These are phyloP conservation scores for Rehmannia glutinosa DNA, from an alignment of 257 asterid species.

Conservation along the genomic window DNA sequence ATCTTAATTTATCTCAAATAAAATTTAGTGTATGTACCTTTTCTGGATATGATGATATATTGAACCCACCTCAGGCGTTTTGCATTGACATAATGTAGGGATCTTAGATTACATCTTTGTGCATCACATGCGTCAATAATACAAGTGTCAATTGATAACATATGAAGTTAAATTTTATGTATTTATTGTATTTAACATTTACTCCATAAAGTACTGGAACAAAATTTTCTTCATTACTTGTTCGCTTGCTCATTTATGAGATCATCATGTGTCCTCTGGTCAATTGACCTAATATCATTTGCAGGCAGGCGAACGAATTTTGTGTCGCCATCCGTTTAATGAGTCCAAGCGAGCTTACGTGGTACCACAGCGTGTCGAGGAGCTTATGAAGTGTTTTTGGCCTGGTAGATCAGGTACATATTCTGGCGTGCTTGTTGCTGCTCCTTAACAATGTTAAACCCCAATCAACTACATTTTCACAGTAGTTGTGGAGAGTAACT, in stretches of 20 bases:
- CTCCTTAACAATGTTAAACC: background rate
- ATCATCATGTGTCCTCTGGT: background rate
- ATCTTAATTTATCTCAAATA: background rate
- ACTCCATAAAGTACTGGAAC: background rate
- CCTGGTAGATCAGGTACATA: slow-evolving; percentile 63
- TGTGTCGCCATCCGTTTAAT: slow-evolving; percentile 86
- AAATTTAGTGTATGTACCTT: background rate
- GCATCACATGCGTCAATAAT: background rate
- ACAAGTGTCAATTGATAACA: background rate
- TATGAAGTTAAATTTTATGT: background rate
- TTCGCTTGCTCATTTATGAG: background rate
- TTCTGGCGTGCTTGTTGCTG: background rate
- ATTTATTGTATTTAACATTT: background rate
- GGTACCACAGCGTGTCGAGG: slow-evolving; percentile 87
- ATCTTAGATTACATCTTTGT: background rate
- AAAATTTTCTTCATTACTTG: background rate
- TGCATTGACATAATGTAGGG: background rate
- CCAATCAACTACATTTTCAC: background rate
- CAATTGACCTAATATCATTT: background rate
- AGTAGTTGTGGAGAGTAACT: background rate
- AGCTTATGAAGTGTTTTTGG: slow-evolving; percentile 85
- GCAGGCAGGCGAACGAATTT: slow-evolving; percentile 71
- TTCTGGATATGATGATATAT: background rate
- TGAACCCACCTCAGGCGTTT: background rate
- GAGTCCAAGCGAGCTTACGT: slow-evolving; percentile 95